Evolutionary conservation across 2,329 filamentous ascomycete species (phyloP), one percentile per base, ranked within the genome.

Genomic region (Raffaelea arxii): DNA sequence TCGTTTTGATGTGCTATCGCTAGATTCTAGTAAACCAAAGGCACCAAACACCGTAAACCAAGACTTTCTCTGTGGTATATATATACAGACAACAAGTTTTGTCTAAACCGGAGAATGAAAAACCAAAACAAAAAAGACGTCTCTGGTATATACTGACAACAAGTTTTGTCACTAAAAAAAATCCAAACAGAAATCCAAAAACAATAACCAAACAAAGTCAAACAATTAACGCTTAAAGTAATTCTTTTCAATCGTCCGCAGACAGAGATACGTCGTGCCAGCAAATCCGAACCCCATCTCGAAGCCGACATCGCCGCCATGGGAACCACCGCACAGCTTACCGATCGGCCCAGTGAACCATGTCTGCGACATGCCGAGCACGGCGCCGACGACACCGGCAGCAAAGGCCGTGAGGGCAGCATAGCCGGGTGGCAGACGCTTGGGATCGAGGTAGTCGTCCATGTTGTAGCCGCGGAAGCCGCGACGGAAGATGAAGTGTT

Each of bases 331-430:
- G 25, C 78, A 79, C 25, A 56, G 70, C 59, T 68, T 62, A 1
- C 77, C 78, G 51, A 82, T 74, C 0, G 78, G 78, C 0, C 78
- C 79, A 19, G 69, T 75, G 56, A 72, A 82, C 77, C 78, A 82
- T 11, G 69, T 71, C 61, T 80, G 75, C 12, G 68, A 67, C 71
- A 82, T 81, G 38, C 71, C 74, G 0, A 79, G 77, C 6, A 81
- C 65, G 4, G 80, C 71, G 3, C 70, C 46, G 9, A 64, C 71
- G 16, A 71, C 67, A 4, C 62, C 60, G 10, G 52, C 48, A 23
- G 18, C 6, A 30, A 56, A 55, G 14, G 54, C 51, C 3, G 49
- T 44, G 48, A 67, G 64, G 22, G 55, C 49, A n/a, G 61, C 55
- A 19, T 63, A 44, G 6, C 63, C 64, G 38, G 67, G 58, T 1